A percentile compares a stretch with the other conserved stretches of the same genome.
Conservation (phyloP, 179 eudicot genomes). For the Beta macrorhiza region DNA sequence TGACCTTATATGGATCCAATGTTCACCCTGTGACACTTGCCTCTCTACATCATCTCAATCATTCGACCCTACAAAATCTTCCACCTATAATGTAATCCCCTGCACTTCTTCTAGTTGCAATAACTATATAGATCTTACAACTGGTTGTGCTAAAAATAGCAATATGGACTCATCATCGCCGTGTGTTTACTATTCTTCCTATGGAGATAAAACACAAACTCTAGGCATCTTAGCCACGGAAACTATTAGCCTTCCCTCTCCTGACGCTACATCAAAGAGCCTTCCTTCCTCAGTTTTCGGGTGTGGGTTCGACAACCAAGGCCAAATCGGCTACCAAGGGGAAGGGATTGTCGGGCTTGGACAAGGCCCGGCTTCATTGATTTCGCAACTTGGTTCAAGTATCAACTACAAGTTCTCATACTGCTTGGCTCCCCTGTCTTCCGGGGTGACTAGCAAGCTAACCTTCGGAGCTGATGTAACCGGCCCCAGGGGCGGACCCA, state of each 20-base stretch:
- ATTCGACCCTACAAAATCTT: too few species aligned
- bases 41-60: too few species aligned
- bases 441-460: conserved; percentile 30
- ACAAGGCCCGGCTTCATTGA: conserved; percentile 39
- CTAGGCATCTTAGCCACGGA: conserved; percentile 42
- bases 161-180: neutral
- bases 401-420: conserved; percentile 45
- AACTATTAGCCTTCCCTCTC: conserved; percentile 37
- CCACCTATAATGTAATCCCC: too few species aligned
- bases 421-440: conserved; percentile 37
- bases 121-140: neutral
- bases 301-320: conserved; percentile 45
- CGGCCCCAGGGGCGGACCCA: too few species aligned
- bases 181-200: conserved; percentile 16
- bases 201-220: conserved; percentile 38
- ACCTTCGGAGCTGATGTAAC: conserved; percentile 45
- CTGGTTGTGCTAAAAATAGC: neutral
- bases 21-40: too few species aligned
- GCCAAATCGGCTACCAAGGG: conserved; percentile 18
- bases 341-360: conserved; percentile 68
- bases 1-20: too few species aligned
- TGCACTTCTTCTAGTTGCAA: too few species aligned
- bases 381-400: conserved; percentile 33
- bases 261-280: conserved; percentile 11
- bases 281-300: conserved; percentile 36